Conservation (phyloP, 2,329 filamentous ascomycete species). For the Colletotrichum destructivum region DNA sequence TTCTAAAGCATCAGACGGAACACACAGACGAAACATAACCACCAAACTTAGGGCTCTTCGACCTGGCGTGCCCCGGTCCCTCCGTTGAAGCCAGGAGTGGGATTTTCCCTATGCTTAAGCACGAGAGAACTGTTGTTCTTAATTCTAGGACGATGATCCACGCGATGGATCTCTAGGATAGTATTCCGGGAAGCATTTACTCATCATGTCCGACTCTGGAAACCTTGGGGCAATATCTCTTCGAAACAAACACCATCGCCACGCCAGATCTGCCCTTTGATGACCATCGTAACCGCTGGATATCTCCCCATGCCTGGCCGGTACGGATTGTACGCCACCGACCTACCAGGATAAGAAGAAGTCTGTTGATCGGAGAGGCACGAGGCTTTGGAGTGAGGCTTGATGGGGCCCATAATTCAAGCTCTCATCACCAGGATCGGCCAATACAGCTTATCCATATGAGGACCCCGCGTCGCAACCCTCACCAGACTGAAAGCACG, state of each 20-base stretch:
- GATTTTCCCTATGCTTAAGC: no score
- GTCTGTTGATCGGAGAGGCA: not conserved
- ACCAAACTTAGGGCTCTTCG: not conserved
- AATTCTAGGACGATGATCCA: no score
- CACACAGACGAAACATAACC: slow-evolving; percentile 28
- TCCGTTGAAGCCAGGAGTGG: no score
- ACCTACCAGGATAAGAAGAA: not conserved
- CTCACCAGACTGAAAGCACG: not conserved
- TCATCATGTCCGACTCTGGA: not conserved
- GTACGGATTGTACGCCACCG: not conserved
- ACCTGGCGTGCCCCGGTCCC: not conserved
- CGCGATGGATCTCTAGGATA: not conserved
- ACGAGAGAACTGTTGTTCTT: no score
- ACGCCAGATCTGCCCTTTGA: not conserved
- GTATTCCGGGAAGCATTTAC: not conserved
- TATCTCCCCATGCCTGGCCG: not conserved
- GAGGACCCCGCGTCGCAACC: not conserved
- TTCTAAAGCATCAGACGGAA: slow-evolving; percentile 23
- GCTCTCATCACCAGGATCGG: not conserved
- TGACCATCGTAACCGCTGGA: not conserved
- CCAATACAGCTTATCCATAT: not conserved
- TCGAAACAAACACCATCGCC: not conserved
- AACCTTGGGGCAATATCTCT: no score
- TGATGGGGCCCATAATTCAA: not conserved
- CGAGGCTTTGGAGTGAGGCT: not conserved